A percentile compares a stretch with the other conserved stretches of the same genome.
phyloP scores from a whole-genome alignment of 2,329 filamentous ascomycete species.

The Gaeumannomyces tritici region DNA sequence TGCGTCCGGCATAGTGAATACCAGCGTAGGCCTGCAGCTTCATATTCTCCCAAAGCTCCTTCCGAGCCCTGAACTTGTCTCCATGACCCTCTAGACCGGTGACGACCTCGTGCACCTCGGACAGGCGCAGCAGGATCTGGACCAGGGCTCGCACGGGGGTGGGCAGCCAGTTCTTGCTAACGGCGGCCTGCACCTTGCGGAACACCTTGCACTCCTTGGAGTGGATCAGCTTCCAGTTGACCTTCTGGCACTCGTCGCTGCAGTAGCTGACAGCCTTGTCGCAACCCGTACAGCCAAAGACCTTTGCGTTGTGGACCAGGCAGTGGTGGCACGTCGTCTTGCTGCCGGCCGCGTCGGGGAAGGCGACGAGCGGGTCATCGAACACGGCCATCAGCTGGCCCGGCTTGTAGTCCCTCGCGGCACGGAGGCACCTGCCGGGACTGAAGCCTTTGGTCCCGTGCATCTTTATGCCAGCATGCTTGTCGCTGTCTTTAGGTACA shows the following conservation, averaged over 20 bases:
- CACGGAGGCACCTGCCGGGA: conserved; percentile 30
- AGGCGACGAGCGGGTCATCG: conserved; percentile 30
- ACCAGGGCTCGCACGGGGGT: conserved; percentile 46
- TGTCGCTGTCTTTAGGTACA: neutral
- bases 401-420: conserved; percentile 30
- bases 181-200: conserved; percentile 23
- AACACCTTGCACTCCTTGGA: conserved; percentile 42
- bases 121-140: conserved; percentile 34
- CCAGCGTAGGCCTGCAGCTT: conserved; percentile 39
- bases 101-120: conserved; percentile 19
- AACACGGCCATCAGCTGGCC: conserved; percentile 38
- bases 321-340: conserved; percentile 39
- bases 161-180: conserved; percentile 29
- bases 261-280: conserved; percentile 42
- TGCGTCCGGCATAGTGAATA: conserved; percentile 32
- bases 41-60: conserved; percentile 35
- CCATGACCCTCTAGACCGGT: conserved; percentile 36
- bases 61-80: conserved; percentile 22
- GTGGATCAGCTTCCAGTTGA: conserved; percentile 43
- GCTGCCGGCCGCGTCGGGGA: conserved; percentile 34
- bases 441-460: neutral
- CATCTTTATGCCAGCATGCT: neutral
- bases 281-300: conserved; percentile 40
- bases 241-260: conserved; percentile 39
- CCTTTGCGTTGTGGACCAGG: conserved; percentile 20